Evolutionary conservation across 345 rosid species (phyloP).

Genomic region (Brassica rapa): DNA sequence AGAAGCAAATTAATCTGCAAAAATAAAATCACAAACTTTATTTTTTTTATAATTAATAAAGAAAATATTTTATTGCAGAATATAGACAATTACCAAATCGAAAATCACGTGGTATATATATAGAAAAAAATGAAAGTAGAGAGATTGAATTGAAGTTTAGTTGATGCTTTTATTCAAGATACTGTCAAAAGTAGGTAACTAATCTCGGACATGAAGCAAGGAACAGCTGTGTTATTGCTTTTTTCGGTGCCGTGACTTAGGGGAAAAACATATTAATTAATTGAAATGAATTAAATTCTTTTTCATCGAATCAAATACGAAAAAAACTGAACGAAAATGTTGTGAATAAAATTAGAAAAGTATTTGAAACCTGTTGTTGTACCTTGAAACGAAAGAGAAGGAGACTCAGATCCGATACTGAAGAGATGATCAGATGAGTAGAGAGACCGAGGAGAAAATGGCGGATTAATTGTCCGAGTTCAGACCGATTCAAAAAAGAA

Average conservation of each 20-base stretch:
- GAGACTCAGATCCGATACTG: constrained; percentile 49
- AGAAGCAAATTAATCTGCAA: constrained; percentile 29
- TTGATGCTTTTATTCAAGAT: constrained; percentile 27
- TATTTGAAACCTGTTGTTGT: constrained; percentile 1
- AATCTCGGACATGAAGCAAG: constrained; percentile 37
- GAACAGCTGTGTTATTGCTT: constrained; percentile 38
- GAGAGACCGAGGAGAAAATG: constrained; percentile 41
- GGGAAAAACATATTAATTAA: constrained; percentile 26
- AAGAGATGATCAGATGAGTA: constrained; percentile 27
- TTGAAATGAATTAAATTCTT: neutral
- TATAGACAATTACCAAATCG: constrained; percentile 38
- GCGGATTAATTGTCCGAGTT: constrained; percentile 26
- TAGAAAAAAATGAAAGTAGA: neutral
- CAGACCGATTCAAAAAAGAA: constrained; percentile 28
- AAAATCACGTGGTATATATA: constrained; percentile 30
- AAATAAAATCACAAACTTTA: neutral
- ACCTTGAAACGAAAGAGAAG: constrained; percentile 49
- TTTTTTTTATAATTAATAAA: neutral
- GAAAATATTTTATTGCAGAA: constrained; percentile 13
- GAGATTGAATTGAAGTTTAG: constrained; percentile 16
- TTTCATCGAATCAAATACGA: constrained; percentile 4
- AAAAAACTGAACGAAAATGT: constrained; percentile 4
- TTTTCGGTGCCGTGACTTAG: constrained; percentile 39
- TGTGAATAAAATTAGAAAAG: constrained; percentile 16
- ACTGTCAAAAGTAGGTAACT: constrained; percentile 34